Conservation (phyloP, 495 filamentous ascomycete species). For the Penicillium dipodomyicola region DNA sequence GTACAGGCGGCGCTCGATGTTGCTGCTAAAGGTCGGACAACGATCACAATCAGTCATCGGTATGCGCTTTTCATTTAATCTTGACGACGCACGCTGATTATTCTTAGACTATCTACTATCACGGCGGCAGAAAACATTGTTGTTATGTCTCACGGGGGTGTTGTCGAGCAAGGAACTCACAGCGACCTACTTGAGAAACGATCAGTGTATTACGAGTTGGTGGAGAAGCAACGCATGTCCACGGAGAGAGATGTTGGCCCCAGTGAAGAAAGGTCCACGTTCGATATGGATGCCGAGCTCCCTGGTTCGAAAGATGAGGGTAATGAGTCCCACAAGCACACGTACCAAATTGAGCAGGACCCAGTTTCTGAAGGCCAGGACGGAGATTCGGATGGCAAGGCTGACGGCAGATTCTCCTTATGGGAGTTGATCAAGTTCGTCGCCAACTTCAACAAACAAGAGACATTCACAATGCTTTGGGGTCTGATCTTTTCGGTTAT, state of each 20-base stretch:
- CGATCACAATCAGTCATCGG: constrained; percentile 89
- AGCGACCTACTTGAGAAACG: constrained; percentile 52
- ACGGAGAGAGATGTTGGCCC: constrained; percentile 44
- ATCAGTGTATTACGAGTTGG: not conserved
- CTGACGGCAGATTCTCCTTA: constrained; percentile 56
- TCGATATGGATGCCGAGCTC: not conserved
- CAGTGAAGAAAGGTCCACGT: not conserved
- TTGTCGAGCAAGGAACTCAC: not conserved
- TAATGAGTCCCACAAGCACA: not conserved
- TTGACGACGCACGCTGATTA: not conserved
- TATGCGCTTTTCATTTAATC: constrained; percentile 66
- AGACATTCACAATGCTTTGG: constrained; percentile 67
- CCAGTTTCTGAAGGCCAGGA: constrained; percentile 34
- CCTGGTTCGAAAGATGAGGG: not conserved
- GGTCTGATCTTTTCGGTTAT: constrained; percentile 74
- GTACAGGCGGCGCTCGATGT: constrained; percentile 87
- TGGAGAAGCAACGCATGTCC: constrained; percentile 31
- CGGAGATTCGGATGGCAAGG: constrained; percentile 26
- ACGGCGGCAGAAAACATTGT: not conserved
- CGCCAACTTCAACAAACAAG: constrained; percentile 72
- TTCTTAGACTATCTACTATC: not conserved
- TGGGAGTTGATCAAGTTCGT: constrained; percentile 83
- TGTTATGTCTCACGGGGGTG: not conserved
- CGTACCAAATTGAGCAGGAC: constrained; percentile 12
- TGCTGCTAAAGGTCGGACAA: constrained; percentile 82